Evolutionary conservation across 768 basidiomycete genomes (phyloP), one percentile per base, ranked within the genome.

Genomic region (Lactarius trivialis): DNA sequence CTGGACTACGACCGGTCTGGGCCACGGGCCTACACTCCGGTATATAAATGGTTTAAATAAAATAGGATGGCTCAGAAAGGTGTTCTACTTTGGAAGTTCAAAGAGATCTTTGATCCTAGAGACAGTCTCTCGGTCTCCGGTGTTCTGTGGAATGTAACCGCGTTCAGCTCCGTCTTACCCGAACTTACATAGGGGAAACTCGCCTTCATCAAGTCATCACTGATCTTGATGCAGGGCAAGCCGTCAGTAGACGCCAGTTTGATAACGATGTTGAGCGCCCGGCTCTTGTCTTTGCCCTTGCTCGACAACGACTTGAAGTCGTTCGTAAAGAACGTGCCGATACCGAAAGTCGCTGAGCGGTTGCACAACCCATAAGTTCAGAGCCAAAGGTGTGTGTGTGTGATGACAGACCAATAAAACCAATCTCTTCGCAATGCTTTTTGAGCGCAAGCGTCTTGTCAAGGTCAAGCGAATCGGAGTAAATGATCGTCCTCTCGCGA

Each of bases 201-300:
- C 37, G 85, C 87, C 83, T 98, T 99, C 9, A 78, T 86, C 58
- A 87, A 71, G 69, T 98, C 95, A 72, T 98, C 97, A 59, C 92
- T 94, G 68, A 99, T 84, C 75, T 99, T 98, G 67, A 98, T 84
- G 67, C 93, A 96, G 1, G 86, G 84, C 60, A 78, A 78, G 11
- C 80, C 82, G 68, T 91, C 78, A 14, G 97, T 86, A 50, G 83
- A 80, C 41, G 83, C 81, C 9, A 99, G 78, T 70, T 98, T 98
- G 76, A 98, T 94, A 54, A 99, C 96, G 71, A 98, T 98, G 70
- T 96, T 97, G 65, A 97, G 72, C 24, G 93, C 82, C 70, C 84
- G 89, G 75, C 89, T 92, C 74, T 83, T 84, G 70, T 82, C 81
- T 71, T 68, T 70, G 68, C 80, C 73, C 32, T 74, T 68, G 8